Percentiles rank a stretch among this genome's conserved stretches.
Conservation (phyloP, 2,329 filamentous ascomycete genomes). For the Ophiostoma montium region DNA sequence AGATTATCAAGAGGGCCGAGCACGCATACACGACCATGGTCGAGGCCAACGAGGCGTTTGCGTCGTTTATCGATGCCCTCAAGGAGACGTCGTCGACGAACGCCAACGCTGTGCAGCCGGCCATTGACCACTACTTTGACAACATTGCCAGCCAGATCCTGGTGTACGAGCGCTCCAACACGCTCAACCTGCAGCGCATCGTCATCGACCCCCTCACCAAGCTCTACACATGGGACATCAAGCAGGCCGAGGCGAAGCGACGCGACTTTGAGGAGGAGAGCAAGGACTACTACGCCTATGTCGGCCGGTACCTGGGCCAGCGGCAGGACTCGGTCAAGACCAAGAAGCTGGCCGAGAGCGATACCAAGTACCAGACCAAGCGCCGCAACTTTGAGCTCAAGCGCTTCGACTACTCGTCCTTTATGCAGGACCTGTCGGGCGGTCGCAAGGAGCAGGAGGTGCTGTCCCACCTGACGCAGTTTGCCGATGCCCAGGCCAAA, state of each 20-base stretch:
- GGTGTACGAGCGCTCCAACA: slow-evolving; percentile 72
- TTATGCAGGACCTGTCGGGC: slow-evolving; percentile 98
- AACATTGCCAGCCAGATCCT: slow-evolving; percentile 89
- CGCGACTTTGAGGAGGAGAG: slow-evolving; percentile 98
- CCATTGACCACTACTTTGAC: slow-evolving; percentile 95
- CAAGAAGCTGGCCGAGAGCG: slow-evolving; percentile 90
- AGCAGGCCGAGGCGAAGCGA: slow-evolving; percentile 91
- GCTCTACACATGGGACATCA: slow-evolving; percentile 91
- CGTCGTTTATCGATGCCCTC: slow-evolving; percentile 70
- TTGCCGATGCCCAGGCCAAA: slow-evolving; percentile 78
- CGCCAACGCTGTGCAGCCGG: slow-evolving; percentile 90
- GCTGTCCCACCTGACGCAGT: slow-evolving; percentile 83
- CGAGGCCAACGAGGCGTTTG: slow-evolving; percentile 74
- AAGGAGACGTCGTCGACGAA: slow-evolving; percentile 82
- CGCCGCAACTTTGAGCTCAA: slow-evolving; percentile 91
- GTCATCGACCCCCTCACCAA: slow-evolving; percentile 90
- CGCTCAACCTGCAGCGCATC: slow-evolving; percentile 70
- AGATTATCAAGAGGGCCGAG: slow-evolving; percentile 87
- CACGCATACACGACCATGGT: slow-evolving; percentile 66
- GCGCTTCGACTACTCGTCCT: slow-evolving; percentile 96
- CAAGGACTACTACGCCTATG: slow-evolving; percentile 94
- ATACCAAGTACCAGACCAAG: slow-evolving; percentile 92
- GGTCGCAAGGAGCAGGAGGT: slow-evolving; percentile 98
- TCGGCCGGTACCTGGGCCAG: slow-evolving; percentile 90
- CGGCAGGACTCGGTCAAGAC: slow-evolving; percentile 91